Evolutionary conservation across 176 grass and related monocot species (phyloP).

Genomic region (Ensete glaucum): DNA sequence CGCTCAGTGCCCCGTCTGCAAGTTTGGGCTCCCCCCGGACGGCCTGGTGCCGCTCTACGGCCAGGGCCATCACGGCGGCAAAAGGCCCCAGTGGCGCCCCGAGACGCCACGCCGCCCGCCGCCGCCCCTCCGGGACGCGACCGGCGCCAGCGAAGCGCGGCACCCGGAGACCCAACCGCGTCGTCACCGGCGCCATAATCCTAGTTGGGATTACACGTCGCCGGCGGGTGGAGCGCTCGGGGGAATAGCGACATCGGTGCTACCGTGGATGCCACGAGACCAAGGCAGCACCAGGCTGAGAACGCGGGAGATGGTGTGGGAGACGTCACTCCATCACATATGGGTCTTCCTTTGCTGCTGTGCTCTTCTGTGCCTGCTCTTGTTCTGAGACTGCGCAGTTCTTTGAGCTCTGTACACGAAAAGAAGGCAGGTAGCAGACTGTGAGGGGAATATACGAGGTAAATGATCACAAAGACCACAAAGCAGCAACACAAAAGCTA

Average conservation of each 20-base stretch:
- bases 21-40: slow-evolving; percentile 40
- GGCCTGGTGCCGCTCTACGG: slow-evolving; percentile 78
- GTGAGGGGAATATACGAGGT: too few relatives aligned
- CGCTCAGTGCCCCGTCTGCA: slow-evolving; percentile 63
- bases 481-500: too few relatives aligned
- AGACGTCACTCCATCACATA: slow-evolving; percentile 52
- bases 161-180: neutral
- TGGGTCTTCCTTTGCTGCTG: slow-evolving; percentile 61
- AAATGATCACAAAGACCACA: too few relatives aligned
- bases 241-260: slow-evolving; percentile 26
- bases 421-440: too few relatives aligned
- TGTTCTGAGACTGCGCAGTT: slow-evolving; percentile 33
- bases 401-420: too few relatives aligned
- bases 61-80: slow-evolving; percentile 32
- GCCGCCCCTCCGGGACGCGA: neutral
- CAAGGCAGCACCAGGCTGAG: slow-evolving; percentile 17
- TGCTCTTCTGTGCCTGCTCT: slow-evolving; percentile 46
- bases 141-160: neutral
- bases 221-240: slow-evolving; percentile 24
- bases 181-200: too few relatives aligned
- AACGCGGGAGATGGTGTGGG: slow-evolving; percentile 37
- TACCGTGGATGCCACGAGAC: slow-evolving; percentile 8
- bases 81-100: slow-evolving; percentile 9
- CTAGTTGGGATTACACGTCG: too few relatives aligned
- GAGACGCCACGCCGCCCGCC: slow-evolving; percentile 4